These are phyloP conservation scores for Suillus plorans DNA, from an alignment of 768 basidiomycete genomes.

Conservation along the genomic window DNA sequence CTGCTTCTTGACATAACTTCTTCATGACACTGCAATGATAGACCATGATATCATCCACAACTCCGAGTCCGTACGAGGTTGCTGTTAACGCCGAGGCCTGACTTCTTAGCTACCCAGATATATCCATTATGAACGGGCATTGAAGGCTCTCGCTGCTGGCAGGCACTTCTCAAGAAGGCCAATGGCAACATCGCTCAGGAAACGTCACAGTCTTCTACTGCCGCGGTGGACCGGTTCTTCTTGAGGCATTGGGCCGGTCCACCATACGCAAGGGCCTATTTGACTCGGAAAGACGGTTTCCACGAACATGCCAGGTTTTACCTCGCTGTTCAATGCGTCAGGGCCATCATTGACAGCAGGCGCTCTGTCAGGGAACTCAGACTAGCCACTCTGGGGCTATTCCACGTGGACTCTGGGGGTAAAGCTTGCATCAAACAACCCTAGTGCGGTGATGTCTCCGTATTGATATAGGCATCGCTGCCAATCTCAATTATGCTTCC, in stretches of 20 bases:
- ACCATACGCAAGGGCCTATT: conserved; percentile 42
- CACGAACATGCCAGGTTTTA: conserved; percentile 53
- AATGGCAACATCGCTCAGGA: conserved; percentile 49
- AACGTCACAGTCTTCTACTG: conserved; percentile 40
- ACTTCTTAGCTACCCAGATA: conserved; percentile 49
- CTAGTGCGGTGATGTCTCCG: conserved; percentile 39
- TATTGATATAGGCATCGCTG: conserved; percentile 41
- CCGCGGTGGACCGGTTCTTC: conserved; percentile 43
- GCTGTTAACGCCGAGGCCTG: background rate
- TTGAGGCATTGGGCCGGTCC: conserved; percentile 49
- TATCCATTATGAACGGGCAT: conserved; percentile 65
- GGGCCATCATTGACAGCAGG: conserved; percentile 52
- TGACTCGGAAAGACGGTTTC: background rate
- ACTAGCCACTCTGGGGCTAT: no score
- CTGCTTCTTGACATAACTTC: conserved; percentile 32
- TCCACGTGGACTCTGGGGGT: no score
- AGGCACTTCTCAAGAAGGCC: conserved; percentile 68
- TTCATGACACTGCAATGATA: conserved; percentile 54
- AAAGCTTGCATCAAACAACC: conserved; percentile 38
- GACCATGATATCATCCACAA: conserved; percentile 48
- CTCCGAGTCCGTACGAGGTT: conserved; percentile 34
- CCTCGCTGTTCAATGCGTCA: conserved; percentile 42
- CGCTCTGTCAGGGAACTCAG: no score
- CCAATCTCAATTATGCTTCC: conserved; percentile 37
- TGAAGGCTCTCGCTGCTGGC: conserved; percentile 56